These are phyloP conservation scores for Trichoderma asperelloides DNA, from an alignment of 495 filamentous ascomycete genomes.

Conservation along the genomic window DNA sequence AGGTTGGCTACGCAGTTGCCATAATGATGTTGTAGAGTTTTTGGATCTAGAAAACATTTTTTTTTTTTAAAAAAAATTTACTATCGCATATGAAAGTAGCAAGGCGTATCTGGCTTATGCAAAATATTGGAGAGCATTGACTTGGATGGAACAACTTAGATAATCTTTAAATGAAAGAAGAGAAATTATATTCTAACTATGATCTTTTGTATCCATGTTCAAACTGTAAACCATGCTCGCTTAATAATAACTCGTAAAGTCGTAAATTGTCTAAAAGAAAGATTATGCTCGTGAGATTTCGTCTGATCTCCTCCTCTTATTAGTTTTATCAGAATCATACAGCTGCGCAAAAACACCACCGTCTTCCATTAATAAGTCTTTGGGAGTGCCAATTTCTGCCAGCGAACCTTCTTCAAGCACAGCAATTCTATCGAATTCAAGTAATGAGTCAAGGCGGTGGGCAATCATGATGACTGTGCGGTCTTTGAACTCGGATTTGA, in stretches of 20 bases:
- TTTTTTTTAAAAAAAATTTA: background rate
- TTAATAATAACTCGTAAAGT: background rate
- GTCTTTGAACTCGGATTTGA: conserved; percentile 42
- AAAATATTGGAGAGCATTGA: background rate
- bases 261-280: background rate
- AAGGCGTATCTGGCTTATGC: conserved; percentile 1
- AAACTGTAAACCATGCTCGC: background rate
- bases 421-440: conserved; percentile 27
- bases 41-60: background rate
- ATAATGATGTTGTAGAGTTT: background rate
- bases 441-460: conserved; percentile 47
- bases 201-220: background rate
- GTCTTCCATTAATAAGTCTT: background rate
- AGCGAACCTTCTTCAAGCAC: conserved; percentile 6
- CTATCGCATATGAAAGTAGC: background rate
- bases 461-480: conserved; percentile 49
- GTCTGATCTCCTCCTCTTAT: background rate
- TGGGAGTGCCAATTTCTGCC: background rate
- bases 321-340: background rate
- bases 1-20: background rate
- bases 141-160: background rate
- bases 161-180: background rate
- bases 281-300: background rate
- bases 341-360: background rate
- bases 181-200: background rate